A percentile compares a stretch with the other conserved stretches of the same genome.
These are phyloP conservation scores for Entomortierella parvispora DNA, from an alignment of 192 early-diverging fungal genomes.

Conservation along the genomic window DNA sequence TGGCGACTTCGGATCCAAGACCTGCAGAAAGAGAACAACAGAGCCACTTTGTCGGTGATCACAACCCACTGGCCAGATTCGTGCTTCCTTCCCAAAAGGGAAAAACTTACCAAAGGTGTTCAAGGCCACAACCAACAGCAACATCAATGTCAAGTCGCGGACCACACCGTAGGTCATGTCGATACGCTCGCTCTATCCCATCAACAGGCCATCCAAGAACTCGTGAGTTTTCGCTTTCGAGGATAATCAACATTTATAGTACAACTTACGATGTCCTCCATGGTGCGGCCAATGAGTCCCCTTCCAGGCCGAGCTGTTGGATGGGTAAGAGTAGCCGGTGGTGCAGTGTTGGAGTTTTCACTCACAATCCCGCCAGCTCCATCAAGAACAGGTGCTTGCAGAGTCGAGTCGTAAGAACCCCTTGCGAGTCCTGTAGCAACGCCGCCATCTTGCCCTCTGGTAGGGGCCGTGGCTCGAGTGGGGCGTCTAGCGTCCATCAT, in stretches of 20 bases:
- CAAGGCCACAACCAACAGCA: slow-evolving; percentile 31
- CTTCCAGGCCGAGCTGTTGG: background rate
- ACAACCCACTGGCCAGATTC: no score
- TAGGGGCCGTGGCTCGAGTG: background rate
- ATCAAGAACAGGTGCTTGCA: no score
- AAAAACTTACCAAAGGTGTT: slow-evolving; percentile 33
- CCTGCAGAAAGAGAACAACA: slow-evolving; percentile 1
- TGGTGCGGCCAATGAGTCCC: background rate
- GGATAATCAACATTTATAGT: no score
- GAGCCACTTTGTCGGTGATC: background rate
- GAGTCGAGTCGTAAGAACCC: no score
- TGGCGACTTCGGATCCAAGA: slow-evolving; percentile 4
- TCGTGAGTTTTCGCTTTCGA: background rate
- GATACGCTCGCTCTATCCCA: slow-evolving; percentile 15
- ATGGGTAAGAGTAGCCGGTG: no score
- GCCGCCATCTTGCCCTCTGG: background rate
- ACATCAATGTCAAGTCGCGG: slow-evolving; percentile 47
- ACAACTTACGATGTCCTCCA: slow-evolving; percentile 24
- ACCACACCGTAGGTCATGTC: slow-evolving; percentile 14
- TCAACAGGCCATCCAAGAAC: background rate
- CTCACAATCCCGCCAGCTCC: no score
- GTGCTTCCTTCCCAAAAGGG: background rate
- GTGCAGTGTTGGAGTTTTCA: no score
- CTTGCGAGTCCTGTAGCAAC: background rate
- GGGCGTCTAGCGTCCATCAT: background rate